Evolutionary conservation across 768 basidiomycete genomes (phyloP), one percentile per base, ranked within the genome.

Genomic region (Clitopilus hobsonii): DNA sequence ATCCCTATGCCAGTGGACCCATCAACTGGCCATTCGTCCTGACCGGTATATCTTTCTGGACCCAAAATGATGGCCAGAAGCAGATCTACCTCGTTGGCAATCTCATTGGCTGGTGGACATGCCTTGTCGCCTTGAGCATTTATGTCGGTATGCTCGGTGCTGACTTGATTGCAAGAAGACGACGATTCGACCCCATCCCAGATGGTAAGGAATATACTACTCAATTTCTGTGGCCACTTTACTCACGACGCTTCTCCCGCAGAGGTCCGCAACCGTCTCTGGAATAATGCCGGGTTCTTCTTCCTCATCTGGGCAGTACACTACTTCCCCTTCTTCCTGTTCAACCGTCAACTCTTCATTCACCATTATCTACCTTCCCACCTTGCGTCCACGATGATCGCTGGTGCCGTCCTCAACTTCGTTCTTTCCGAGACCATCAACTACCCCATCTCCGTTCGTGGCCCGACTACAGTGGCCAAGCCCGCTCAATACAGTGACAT

Each of bases 301-400:
- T 72, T 94, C 53, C 74, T 94, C 26, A 83, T 96, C 23, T 99
- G 97, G 97, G 88, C 81, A 11, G 91, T 91, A 54, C 97, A 99
- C 69, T 99, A 97, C 74, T 74, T 89, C 65, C 97, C 97, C 5
- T 99, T 98, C 82, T 99, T 92, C 86, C 79, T 98, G 24, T 96
- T 99, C 93, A 88, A 81, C 65, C 90, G 97, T 32, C 97, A 99
- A 65, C 79, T 95, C 38, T 99, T 99, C 80, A 76, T 99, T 23
- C 97, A 99, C 68, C 95, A 97, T 69, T 99, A 99, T 69, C 86
- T 99, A 3, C 96, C 96, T 13, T 96, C 96, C 0, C 97, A 99
- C 67, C 79, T 99, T 38, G 88, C 91, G 11, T 95, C 93, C 13
- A 88, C 94, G 11, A 78, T 98, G 55, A 84, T 98, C 55, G 94